phyloP scores from a whole-genome alignment of 2,329 filamentous ascomycete genomes.

The Aaosphaeria arxii region DNA sequence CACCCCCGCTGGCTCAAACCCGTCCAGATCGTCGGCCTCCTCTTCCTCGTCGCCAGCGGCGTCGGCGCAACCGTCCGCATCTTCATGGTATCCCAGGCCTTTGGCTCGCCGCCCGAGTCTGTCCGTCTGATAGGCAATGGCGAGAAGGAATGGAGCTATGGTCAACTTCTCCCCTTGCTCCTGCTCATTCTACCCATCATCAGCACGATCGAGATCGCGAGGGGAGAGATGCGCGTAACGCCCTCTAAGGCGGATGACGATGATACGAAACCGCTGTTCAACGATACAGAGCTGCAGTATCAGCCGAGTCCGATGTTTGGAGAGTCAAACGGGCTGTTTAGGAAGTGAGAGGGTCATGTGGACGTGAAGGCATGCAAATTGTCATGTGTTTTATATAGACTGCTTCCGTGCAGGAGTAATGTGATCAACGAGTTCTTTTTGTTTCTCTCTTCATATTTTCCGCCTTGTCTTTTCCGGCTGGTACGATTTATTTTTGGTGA shows the following conservation, averaged over 20 bases:
- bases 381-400: no score
- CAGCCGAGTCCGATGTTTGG: slow-evolving; percentile 49
- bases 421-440: no score
- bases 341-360: slow-evolving; percentile 6
- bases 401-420: no score
- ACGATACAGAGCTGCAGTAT: slow-evolving; percentile 45
- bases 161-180: slow-evolving; percentile 59
- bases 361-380: no score
- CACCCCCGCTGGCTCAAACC: slow-evolving; percentile 53
- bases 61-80: slow-evolving; percentile 59
- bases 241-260: slow-evolving; percentile 42
- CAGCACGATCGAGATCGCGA: slow-evolving; percentile 57
- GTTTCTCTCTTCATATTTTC: no score
- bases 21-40: slow-evolving; percentile 53
- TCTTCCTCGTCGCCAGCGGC: slow-evolving; percentile 53
- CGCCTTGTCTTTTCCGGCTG: no score
- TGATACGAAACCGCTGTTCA: slow-evolving; percentile 28
- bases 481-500: no score
- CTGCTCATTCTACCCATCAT: slow-evolving; percentile 60
- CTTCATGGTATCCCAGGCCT: slow-evolving; percentile 58
- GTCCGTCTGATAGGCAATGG: slow-evolving; percentile 51
- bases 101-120: slow-evolving; percentile 47
- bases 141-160: slow-evolving; percentile 62
- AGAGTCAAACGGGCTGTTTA: slow-evolving; percentile 11
- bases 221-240: slow-evolving; percentile 49